These are phyloP conservation scores for Neoboletus magnificus DNA, from an alignment of 768 basidiomycete species.

Conservation along the genomic window DNA sequence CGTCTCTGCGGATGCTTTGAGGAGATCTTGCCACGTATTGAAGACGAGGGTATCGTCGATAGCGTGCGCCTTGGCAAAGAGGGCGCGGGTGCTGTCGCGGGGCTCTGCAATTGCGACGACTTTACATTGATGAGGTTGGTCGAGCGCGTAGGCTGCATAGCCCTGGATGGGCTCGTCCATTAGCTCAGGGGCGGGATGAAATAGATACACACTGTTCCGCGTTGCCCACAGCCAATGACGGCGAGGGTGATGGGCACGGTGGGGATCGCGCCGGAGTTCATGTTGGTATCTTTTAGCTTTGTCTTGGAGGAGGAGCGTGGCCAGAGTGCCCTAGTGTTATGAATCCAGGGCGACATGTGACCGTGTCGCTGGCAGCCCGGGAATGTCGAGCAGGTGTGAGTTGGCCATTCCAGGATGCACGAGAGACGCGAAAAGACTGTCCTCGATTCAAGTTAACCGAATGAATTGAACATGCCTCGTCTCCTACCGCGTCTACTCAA, in stretches of 20 bases:
- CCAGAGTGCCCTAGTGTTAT: conserved; percentile 36
- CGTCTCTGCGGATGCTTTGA: conserved; percentile 62
- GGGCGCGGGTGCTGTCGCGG: conserved; percentile 56
- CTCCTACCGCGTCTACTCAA: conserved; percentile 63
- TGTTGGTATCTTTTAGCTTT: conserved; percentile 19
- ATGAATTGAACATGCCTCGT: conserved; percentile 53
- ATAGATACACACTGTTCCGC: conserved; percentile 58
- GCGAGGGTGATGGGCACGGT: conserved; percentile 61
- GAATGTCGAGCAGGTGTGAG: no score
- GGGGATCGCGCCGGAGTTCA: conserved; percentile 7
- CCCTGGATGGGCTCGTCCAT: conserved; percentile 35
- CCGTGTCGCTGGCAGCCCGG: background rate
- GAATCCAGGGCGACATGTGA: conserved; percentile 25
- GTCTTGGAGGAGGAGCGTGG: conserved; percentile 24
- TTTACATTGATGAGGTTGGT: conserved; percentile 60
- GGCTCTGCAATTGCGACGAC: conserved; percentile 87
- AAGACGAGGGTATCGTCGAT: conserved; percentile 73
- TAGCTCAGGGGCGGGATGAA: background rate
- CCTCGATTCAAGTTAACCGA: background rate
- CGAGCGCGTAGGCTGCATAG: conserved; percentile 62
- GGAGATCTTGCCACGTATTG: conserved; percentile 65
- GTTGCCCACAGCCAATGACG: conserved; percentile 79
- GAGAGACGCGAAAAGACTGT: no score
- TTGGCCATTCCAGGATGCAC: no score
- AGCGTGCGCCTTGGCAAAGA: conserved; percentile 53